Percentiles rank a stretch among this genome's conserved stretches.
Evolutionary conservation across 495 filamentous ascomycete genomes (phyloP).

Genomic region (Entonaema liquescens): DNA sequence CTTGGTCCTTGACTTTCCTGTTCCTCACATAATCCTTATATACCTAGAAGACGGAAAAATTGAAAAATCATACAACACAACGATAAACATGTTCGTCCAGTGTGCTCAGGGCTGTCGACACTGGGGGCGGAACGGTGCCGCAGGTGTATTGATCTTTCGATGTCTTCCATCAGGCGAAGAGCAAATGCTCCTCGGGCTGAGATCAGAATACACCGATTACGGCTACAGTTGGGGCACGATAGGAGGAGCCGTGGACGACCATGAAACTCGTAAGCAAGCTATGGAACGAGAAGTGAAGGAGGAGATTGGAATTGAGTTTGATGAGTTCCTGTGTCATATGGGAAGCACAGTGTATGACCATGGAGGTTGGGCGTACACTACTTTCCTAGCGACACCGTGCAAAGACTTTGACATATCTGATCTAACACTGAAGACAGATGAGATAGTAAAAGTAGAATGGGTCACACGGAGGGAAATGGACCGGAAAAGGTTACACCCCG

Average conservation of each 20-base stretch:
- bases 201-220: neutral
- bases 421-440: neutral
- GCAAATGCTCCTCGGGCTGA: conserved; percentile 12
- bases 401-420: neutral
- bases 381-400: neutral
- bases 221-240: neutral
- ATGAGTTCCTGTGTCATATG: neutral
- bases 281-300: conserved; percentile 2
- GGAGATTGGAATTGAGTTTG: conserved; percentile 5
- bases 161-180: conserved; percentile 9
- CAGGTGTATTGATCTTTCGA: conserved; percentile 12
- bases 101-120: neutral
- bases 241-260: no score
- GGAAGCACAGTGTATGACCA: neutral
- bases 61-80: neutral
- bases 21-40: neutral
- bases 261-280: no score
- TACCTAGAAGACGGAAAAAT: neutral
- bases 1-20: neutral
- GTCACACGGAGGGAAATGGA: neutral
- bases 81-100: neutral
- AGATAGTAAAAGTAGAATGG: conserved; percentile 3
- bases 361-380: conserved; percentile 17
- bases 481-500: neutral
- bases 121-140: conserved; percentile 1